These are phyloP conservation scores for Euphorbia neoarborescens DNA, from an alignment of 441 rosid genomes.

Conservation along the genomic window DNA sequence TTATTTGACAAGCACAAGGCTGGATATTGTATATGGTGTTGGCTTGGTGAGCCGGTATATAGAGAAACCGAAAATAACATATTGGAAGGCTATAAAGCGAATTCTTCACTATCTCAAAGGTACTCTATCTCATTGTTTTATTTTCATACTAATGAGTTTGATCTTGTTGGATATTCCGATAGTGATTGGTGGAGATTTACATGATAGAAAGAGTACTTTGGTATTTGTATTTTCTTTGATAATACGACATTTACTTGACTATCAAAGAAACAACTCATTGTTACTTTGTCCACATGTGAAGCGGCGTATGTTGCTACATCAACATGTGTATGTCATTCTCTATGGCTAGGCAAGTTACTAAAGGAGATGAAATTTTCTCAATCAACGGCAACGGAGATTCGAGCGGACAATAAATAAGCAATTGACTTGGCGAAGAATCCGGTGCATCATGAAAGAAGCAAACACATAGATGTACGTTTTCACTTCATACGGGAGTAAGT, in stretches of 20 bases:
- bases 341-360: neutral
- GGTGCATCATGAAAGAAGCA: neutral
- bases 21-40: neutral
- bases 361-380: neutral
- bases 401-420: neutral
- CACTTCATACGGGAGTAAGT: too few species aligned
- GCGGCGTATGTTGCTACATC: too few species aligned
- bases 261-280: neutral
- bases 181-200: neutral
- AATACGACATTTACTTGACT: neutral
- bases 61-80: neutral
- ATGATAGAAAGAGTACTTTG: neutral
- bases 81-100: neutral
- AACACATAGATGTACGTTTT: neutral
- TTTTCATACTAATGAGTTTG: neutral
- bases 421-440: neutral
- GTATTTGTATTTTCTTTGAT: neutral
- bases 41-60: neutral
- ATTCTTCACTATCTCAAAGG: neutral
- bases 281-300: neutral
- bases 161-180: neutral
- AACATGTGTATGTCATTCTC: too few species aligned
- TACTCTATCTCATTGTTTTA: neutral
- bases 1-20: neutral
- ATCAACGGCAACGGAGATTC: neutral